Conservation (phyloP, 2,329 filamentous ascomycete genomes). For the Sporothrix luriei region DNA sequence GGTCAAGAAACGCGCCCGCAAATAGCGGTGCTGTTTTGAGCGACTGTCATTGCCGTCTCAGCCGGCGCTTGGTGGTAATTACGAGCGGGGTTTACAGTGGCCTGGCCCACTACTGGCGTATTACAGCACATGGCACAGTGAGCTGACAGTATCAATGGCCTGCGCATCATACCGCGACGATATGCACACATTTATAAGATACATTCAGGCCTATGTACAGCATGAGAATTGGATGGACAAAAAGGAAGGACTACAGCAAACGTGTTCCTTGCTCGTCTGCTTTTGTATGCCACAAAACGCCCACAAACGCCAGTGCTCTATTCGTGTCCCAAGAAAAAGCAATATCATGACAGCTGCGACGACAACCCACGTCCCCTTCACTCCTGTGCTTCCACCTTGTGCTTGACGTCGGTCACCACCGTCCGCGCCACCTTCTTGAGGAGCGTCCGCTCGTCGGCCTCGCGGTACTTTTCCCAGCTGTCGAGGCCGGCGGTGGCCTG, state of each 20-base stretch:
- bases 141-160: too few relatives aligned
- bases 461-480: slow-evolving; percentile 81
- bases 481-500: slow-evolving; percentile 85
- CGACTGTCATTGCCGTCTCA: background rate
- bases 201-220: too few relatives aligned
- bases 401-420: slow-evolving; percentile 63
- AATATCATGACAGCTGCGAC: background rate
- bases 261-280: background rate
- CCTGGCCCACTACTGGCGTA: too few relatives aligned
- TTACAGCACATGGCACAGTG: background rate
- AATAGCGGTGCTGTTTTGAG: background rate
- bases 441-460: slow-evolving; percentile 79
- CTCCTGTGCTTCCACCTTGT: slow-evolving; percentile 26
- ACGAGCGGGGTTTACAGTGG: slow-evolving; percentile 27
- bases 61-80: slow-evolving; percentile 26
- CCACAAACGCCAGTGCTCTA: background rate
- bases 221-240: background rate
- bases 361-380: background rate
- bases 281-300: background rate
- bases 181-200: too few relatives aligned
- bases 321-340: background rate
- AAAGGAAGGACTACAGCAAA: background rate
- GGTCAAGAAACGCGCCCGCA: slow-evolving; percentile 38
- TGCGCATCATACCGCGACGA: background rate
- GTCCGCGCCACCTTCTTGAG: slow-evolving; percentile 85